A percentile compares a stretch with the other conserved stretches of the same genome.
Evolutionary conservation across 805 yeast genomes (phyloP).

Genomic region (Zygotorulaspora danielsina): DNA sequence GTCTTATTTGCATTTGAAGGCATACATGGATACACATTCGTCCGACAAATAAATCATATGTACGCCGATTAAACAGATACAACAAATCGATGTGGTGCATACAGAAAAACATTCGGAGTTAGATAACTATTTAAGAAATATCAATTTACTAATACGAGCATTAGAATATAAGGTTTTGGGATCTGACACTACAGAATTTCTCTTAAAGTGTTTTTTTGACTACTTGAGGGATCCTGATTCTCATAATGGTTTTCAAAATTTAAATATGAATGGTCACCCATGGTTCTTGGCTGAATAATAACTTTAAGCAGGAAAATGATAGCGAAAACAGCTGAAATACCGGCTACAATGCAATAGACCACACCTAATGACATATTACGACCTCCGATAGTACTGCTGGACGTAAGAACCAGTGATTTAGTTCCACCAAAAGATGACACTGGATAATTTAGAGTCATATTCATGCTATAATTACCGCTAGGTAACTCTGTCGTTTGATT

Average conservation of each 20-base stretch:
- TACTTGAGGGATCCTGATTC: constrained; percentile 6
- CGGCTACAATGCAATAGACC: constrained; percentile 81
- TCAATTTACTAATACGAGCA: too few species aligned
- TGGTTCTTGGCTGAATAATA: constrained; percentile 73
- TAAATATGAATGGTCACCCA: constrained; percentile 75
- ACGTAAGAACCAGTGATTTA: constrained; percentile 74
- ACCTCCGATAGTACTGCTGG: constrained; percentile 83
- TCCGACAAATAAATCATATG: too few species aligned
- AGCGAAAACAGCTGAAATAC: constrained; percentile 65
- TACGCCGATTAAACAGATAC: too few species aligned
- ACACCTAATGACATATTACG: constrained; percentile 80
- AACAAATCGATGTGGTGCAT: too few species aligned
- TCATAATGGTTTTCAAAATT: constrained; percentile 35
- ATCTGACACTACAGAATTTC: constrained; percentile 22
- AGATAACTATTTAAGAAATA: too few species aligned
- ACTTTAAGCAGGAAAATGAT: constrained; percentile 75
- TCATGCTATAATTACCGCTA: constrained; percentile 66
- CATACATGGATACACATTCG: too few species aligned
- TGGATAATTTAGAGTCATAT: constrained; percentile 74
- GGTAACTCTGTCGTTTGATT: constrained; percentile 55
- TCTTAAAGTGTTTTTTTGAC: constrained; percentile 15
- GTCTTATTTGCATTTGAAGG: too few species aligned
- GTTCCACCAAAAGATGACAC: constrained; percentile 83
- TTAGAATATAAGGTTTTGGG: too few species aligned
- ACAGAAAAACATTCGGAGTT: too few species aligned